Evolutionary conservation across 495 filamentous ascomycete genomes (phyloP).

Genomic region (Venustampulla echinocandica): DNA sequence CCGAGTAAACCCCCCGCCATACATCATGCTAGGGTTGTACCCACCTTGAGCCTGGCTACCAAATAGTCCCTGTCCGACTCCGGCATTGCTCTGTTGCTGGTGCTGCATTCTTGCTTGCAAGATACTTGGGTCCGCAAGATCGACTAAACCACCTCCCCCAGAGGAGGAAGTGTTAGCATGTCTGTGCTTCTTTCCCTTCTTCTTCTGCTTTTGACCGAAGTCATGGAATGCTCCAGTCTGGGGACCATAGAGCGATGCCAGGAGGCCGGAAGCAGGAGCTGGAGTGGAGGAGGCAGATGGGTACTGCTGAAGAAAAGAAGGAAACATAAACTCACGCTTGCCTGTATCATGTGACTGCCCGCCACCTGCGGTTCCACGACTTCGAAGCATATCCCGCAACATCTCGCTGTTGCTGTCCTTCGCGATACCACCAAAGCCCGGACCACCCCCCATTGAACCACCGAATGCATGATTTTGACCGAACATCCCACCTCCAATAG

Average conservation of each 20-base stretch:
- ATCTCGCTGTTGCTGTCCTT: constrained; percentile 70
- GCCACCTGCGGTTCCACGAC: constrained; percentile 40
- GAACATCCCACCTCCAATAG: constrained; percentile 72
- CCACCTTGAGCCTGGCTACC: constrained; percentile 95
- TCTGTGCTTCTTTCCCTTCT: constrained; percentile 99
- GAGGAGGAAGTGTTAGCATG: constrained; percentile 99
- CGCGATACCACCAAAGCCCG: constrained; percentile 55
- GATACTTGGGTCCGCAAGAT: constrained; percentile 99
- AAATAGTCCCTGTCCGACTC: constrained; percentile 81
- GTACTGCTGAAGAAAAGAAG: constrained; percentile 72
- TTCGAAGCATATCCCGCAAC: constrained; percentile 68
- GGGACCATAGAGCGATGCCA: constrained; percentile 82
- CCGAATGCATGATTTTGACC: constrained; percentile 72
- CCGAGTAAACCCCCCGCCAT: constrained; percentile 63
- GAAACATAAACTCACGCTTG: constrained; percentile 93
- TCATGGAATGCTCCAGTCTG: constrained; percentile 78
- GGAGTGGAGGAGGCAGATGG: constrained; percentile 72
- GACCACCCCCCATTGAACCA: constrained; percentile 32
- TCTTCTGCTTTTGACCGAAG: constrained; percentile 90
- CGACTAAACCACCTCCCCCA: constrained; percentile 93
- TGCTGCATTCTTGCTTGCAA: constrained; percentile 96
- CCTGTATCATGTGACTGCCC: constrained; percentile 65
- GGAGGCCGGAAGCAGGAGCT: constrained; percentile 78
- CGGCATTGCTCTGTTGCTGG: constrained; percentile 59
- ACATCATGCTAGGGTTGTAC: constrained; percentile 87